phyloP scores from a whole-genome alignment of 345 rosid genomes.

The Ceriops decandra region DNA sequence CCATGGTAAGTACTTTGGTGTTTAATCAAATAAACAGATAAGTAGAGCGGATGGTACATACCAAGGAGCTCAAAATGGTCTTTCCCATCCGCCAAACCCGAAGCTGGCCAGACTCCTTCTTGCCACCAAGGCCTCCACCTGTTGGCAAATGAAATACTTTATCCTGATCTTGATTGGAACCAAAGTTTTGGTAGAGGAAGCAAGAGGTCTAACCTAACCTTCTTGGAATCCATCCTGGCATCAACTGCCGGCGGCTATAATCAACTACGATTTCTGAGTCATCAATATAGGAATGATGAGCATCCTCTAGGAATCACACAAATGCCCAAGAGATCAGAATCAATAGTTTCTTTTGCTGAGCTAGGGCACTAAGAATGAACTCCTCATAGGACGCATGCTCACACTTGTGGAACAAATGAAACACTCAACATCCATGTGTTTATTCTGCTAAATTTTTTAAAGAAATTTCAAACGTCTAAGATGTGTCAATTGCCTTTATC shows the following conservation, averaged over 20 bases:
- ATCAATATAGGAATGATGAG: slow-evolving; percentile 72
- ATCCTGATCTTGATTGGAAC: neutral
- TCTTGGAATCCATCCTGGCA: slow-evolving; percentile 99
- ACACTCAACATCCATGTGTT: too few species aligned
- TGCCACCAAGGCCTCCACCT: slow-evolving; percentile 99
- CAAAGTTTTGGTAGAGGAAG: neutral
- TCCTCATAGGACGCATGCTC: too few species aligned
- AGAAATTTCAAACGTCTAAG: too few species aligned
- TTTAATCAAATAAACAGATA: too few species aligned
- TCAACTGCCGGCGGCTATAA: slow-evolving; percentile 73
- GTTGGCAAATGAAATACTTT: neutral
- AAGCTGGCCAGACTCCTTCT: slow-evolving; percentile 81
- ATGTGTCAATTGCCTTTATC: too few species aligned
- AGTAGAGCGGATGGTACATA: slow-evolving; percentile 27
- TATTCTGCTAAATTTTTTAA: too few species aligned
- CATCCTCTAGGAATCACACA: slow-evolving; percentile 46
- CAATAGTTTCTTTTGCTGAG: too few species aligned
- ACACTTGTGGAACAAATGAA: too few species aligned
- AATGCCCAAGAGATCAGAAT: too few species aligned
- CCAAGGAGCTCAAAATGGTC: slow-evolving; percentile 97
- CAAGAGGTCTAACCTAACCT: slow-evolving; percentile 63
- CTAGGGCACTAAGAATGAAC: too few species aligned
- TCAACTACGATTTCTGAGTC: slow-evolving; percentile 78
- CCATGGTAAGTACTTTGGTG: too few species aligned
- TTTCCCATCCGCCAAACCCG: slow-evolving; percentile 91